Evolutionary conservation across 768 basidiomycete genomes (phyloP), one percentile per base, ranked within the genome.

Genomic region (Termitomyces sp.): DNA sequence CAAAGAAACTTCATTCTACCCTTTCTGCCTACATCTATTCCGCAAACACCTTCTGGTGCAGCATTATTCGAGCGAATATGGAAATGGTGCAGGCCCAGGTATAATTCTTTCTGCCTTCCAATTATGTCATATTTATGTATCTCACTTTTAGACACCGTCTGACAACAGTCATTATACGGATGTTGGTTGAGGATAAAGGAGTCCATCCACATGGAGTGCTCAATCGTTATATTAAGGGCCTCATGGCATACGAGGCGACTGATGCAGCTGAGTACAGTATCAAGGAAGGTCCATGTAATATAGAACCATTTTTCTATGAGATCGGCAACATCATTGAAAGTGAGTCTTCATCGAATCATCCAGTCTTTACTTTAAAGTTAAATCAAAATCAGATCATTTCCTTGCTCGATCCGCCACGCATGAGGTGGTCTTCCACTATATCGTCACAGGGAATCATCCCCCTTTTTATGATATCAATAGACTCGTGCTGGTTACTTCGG

Each of bases 71-170:
- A 54, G 28, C 45, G 45, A 21, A 32, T 54, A 10, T 54, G 52
- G 52, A 53, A 53, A 7, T 53, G 52, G 52, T 53, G 52, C 30
- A 22, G 52, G 9, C 32, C 52, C 12, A 44, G 52, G 52, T 28
- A 17, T 28, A 22, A 45, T 22, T 9, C 28, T 45, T 30, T 41
- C 7, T 37, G 8, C 2, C 19, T 41, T 15, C 8, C 9, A 21
- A n/a, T 32, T 9, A 30, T n/a, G 9, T 32, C 0, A 10, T n/a
- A 21, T 19, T 12, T 6, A 46, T 24, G 7, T 32, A 21, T 4
- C 10, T 47, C n/a, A 35, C 22, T 17, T 41, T 28, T 12, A 54
- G 53, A 41, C 37, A 54, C 28, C 45, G 53, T 19, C 26, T 47
- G 34, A 54, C 53, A 19, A 32, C 45, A 8, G 32, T 24, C 19